Conservation (phyloP, 345 rosid genomes). For the Aquilaria sinensis region DNA sequence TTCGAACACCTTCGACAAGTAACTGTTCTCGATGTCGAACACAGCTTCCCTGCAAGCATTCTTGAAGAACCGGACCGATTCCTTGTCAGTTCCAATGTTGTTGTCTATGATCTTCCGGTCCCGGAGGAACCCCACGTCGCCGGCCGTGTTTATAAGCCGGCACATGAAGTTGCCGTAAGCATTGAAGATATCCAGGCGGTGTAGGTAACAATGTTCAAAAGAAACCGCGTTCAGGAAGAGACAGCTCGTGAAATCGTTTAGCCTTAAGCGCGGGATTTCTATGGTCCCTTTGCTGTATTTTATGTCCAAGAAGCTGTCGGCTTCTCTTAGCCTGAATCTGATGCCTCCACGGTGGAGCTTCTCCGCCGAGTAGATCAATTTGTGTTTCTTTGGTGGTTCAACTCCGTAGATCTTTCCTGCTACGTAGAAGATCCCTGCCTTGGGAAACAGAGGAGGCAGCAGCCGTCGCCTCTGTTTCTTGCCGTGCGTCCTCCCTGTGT, state of each 20-base stretch:
- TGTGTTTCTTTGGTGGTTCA: constrained; percentile 8
- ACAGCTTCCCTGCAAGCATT: constrained; percentile 42
- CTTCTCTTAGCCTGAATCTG: constrained; percentile 22
- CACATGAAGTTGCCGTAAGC: constrained; percentile 48
- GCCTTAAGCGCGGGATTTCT: constrained; percentile 33
- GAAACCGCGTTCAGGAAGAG: constrained; percentile 48
- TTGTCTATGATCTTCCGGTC: constrained; percentile 43
- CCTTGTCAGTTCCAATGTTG: constrained; percentile 45
- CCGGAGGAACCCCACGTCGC: constrained; percentile 37
- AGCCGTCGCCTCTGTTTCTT: neutral
- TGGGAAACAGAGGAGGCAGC: neutral
- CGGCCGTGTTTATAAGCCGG: constrained; percentile 37
- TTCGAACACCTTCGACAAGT: constrained; percentile 31
- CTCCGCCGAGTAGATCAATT: constrained; percentile 31
- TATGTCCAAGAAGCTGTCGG: constrained; percentile 43
- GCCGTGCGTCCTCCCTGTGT: constrained; percentile 1
- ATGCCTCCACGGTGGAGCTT: constrained; percentile 47
- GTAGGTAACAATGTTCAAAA: constrained; percentile 43
- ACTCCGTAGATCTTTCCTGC: neutral
- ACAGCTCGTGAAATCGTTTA: constrained; percentile 35
- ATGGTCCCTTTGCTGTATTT: constrained; percentile 34
- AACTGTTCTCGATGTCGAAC: constrained; percentile 32
- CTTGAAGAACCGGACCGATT: constrained; percentile 39
- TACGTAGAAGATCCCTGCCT: no score
- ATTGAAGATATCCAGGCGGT: constrained; percentile 39